Conservation (phyloP, 2,329 filamentous ascomycete genomes). For the Fusarium anguioides region DNA sequence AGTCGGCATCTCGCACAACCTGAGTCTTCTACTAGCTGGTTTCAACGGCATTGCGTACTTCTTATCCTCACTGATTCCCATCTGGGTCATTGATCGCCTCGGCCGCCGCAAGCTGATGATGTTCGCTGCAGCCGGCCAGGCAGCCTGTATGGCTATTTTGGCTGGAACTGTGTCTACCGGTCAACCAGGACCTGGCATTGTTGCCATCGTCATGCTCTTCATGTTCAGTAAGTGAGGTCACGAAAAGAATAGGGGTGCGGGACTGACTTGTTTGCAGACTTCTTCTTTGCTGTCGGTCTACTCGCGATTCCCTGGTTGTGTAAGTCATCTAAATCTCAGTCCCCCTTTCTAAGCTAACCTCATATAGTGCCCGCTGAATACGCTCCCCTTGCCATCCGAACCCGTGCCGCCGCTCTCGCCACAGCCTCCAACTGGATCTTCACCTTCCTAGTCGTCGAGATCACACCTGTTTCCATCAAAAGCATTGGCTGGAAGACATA, state of each 20-base stretch:
- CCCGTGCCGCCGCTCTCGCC: conserved; percentile 52
- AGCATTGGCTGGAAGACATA: conserved; percentile 54
- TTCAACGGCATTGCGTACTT: conserved; percentile 58
- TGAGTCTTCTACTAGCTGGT: conserved; percentile 64
- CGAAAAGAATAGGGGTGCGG: fast-evolving
- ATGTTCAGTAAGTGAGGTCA: conserved; percentile 46
- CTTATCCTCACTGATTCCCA: conserved; percentile 44
- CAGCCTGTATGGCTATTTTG: conserved; percentile 58
- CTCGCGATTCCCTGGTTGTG: conserved; percentile 54
- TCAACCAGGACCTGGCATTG: conserved; percentile 52
- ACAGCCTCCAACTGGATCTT: conserved; percentile 54
- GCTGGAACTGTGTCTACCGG: conserved; percentile 57
- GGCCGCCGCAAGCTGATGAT: conserved; percentile 70
- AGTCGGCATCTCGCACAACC: conserved; percentile 55
- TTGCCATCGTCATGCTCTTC: conserved; percentile 58
- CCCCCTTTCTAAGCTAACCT: conserved; percentile 2
- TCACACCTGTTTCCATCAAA: conserved; percentile 52
- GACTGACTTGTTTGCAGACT: conserved; percentile 39
- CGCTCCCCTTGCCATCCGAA: conserved; percentile 53
- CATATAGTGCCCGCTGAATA: conserved; percentile 56
- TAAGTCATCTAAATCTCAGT: conserved; percentile 17
- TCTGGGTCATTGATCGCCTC: conserved; percentile 54
- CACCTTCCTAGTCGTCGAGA: conserved; percentile 53
- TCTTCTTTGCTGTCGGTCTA: conserved; percentile 56
- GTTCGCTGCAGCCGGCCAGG: conserved; percentile 53